These are phyloP conservation scores for Apiospora kogelbergensis DNA, from an alignment of 2,329 filamentous ascomycete species.

Conservation along the genomic window DNA sequence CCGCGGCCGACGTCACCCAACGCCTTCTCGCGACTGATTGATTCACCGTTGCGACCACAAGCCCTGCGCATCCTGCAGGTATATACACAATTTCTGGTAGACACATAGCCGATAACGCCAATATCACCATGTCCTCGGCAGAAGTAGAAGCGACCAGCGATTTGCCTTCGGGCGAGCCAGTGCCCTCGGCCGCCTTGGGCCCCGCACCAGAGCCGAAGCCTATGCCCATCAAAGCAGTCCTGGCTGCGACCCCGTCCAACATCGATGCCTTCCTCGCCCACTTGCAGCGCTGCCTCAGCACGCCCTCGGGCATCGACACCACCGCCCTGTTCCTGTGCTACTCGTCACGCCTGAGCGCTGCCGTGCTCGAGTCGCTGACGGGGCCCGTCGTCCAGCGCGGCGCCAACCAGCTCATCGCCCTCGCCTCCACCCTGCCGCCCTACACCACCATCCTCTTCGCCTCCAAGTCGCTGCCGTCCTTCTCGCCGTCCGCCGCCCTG, in stretches of 20 bases:
- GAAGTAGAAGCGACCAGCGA: conserved; percentile 29
- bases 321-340: conserved; percentile 71
- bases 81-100: background rate
- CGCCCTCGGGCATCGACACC: conserved; percentile 68
- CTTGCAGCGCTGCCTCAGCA: conserved; percentile 64
- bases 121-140: conserved; percentile 6
- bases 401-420: conserved; percentile 51
- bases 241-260: conserved; percentile 38
- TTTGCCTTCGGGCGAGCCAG: conserved; percentile 37
- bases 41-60: background rate
- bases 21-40: background rate
- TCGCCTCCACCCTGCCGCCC: conserved; percentile 51
- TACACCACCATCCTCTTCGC: conserved; percentile 46
- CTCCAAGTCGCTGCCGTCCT: conserved; percentile 35
- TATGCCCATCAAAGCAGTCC: conserved; percentile 27
- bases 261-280: conserved; percentile 55
- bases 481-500: conserved; percentile 35
- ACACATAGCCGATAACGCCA: background rate
- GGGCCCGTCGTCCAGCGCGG: conserved; percentile 57
- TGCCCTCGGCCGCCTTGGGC: conserved; percentile 30
- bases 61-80: background rate
- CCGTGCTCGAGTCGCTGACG: conserved; percentile 51
- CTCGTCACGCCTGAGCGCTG: conserved; percentile 55
- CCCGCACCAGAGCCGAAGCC: conserved; percentile 25
- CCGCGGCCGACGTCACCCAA: background rate